A percentile compares a stretch with the other conserved stretches of the same genome.
These are phyloP conservation scores for Annona squamosa DNA, from an alignment of 164 flowering plant genomes.

Conservation along the genomic window DNA sequence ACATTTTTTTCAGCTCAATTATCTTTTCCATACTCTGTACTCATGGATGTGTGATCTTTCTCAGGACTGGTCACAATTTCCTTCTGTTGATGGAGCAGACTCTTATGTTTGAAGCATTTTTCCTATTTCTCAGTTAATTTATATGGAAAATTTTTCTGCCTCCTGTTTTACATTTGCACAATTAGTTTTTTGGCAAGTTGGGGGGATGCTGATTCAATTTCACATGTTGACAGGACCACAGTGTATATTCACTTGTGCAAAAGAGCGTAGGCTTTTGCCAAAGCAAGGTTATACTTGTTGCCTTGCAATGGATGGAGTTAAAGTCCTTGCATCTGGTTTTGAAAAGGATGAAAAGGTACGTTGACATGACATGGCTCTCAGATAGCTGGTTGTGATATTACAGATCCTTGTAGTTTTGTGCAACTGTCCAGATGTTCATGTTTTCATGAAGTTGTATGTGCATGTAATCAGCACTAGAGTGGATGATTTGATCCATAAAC, in stretches of 20 bases:
- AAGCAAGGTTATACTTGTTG: conserved; percentile 84
- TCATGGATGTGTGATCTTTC: not conserved
- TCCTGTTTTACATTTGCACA: not conserved
- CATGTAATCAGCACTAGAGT: not conserved
- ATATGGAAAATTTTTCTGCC: not conserved
- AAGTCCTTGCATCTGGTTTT: conserved; percentile 83
- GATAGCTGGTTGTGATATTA: not conserved
- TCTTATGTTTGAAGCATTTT: not conserved
- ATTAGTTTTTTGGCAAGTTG: not conserved
- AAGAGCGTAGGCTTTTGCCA: conserved; percentile 65
- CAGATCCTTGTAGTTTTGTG: not conserved
- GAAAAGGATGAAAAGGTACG: conserved; percentile 77
- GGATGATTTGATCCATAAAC: not conserved
- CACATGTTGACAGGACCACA: conserved; percentile 60
- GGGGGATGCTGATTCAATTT: not conserved
- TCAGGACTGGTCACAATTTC: not conserved
- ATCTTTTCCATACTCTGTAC: not conserved
- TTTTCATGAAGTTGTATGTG: not conserved
- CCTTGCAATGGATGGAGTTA: conserved; percentile 95
- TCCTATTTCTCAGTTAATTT: not conserved
- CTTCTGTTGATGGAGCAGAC: not conserved
- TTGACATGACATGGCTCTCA: not conserved
- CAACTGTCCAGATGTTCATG: not conserved
- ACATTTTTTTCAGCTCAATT: not conserved
- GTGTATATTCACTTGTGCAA: conserved; percentile 83